Base-by-base conservation (phyloP, 148 eudicot species). In the Cornus florida region DNA sequence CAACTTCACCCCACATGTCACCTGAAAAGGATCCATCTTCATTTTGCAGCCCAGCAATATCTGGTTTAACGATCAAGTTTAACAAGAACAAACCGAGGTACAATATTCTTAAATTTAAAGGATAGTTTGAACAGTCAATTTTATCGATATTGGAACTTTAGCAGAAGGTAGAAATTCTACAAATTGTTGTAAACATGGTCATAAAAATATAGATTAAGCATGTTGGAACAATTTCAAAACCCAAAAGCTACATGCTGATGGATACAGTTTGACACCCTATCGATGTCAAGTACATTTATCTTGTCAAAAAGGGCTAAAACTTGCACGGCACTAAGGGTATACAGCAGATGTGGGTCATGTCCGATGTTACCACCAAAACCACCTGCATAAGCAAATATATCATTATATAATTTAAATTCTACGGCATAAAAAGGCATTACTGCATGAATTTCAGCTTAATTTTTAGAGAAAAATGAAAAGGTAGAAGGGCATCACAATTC, bases 1-100 rank as follows among this genome's bases (percentile, higher is more conserved):
- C 99, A 78, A 92, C 83, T 88, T 96, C 99, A 78, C 99, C 99
- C 99, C 99, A 96, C 23, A 91, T 91, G 84, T 96, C 99, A 72
- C 99, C 99, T 57, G 97, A 86, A 84, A 96, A 92, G 46, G 99
- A 96, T 65, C 99, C 99, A 86, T 96, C 98, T 84, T 91, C 97
- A 80, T 92, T 92, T 78, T 96, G 99, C 82, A 93, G 82, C 82
- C 85, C 81, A 62, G 82, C 88, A 31, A 96, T 77, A 86, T 96
- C 98, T 95, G 80, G 59, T 72, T 81, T 73, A 46, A 77, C 38
- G 78, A 73, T 91, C 75, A 91, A 88, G 98, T 71, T 70, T 38
- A 76, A 70, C 73, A 71, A 20, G 16, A 57, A 20, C 66, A 62
- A 53, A 53, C 1, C 8, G 53, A 48, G 53, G 53, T 28, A 7